These are phyloP conservation scores for Nemania sp. DNA, from an alignment of 2,329 filamentous ascomycete genomes.

Conservation along the genomic window DNA sequence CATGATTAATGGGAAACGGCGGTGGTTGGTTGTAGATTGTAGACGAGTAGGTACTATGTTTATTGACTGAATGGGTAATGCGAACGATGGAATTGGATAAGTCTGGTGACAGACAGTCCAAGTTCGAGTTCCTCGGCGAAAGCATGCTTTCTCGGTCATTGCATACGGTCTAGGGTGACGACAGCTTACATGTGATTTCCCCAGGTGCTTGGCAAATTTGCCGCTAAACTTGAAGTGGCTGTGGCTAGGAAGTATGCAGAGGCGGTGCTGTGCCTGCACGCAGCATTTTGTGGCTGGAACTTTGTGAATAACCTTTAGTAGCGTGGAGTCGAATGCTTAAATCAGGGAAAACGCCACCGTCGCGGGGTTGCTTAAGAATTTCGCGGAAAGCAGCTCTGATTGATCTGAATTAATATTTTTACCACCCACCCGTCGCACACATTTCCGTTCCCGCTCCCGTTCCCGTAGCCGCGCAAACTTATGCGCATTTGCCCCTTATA, in stretches of 20 bases:
- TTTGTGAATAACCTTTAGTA: not conserved
- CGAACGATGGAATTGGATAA: conserved; percentile 20
- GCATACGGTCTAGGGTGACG: conserved; percentile 43
- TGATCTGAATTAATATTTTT: conserved; percentile 4
- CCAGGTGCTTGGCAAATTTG: conserved; percentile 20
- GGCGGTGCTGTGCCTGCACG: not conserved
- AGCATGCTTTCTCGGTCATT: conserved; percentile 32
- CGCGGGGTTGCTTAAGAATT: conserved; percentile 36
- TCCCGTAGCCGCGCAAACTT: not conserved
- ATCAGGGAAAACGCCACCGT: conserved; percentile 13
- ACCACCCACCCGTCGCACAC: not conserved
- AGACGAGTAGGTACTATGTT: not conserved
- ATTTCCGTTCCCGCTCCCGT: not conserved
- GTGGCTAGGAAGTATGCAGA: not conserved
- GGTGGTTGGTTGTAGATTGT: conserved; percentile 12
- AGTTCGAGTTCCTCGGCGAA: conserved; percentile 46
- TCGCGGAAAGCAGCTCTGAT: conserved; percentile 25
- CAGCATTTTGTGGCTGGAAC: conserved; percentile 5
- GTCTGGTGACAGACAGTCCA: conserved; percentile 13
- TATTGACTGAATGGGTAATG: not conserved
- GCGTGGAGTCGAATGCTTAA: not conserved
- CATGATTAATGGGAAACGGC: conserved; percentile 37
- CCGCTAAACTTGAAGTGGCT: not conserved
- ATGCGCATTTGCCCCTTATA: not conserved
- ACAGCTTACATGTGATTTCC: conserved; percentile 49